Base-by-base conservation (phyloP, 2,329 filamentous ascomycete genomes). In the Nothophaeocryptopus gaeumannii region DNA sequence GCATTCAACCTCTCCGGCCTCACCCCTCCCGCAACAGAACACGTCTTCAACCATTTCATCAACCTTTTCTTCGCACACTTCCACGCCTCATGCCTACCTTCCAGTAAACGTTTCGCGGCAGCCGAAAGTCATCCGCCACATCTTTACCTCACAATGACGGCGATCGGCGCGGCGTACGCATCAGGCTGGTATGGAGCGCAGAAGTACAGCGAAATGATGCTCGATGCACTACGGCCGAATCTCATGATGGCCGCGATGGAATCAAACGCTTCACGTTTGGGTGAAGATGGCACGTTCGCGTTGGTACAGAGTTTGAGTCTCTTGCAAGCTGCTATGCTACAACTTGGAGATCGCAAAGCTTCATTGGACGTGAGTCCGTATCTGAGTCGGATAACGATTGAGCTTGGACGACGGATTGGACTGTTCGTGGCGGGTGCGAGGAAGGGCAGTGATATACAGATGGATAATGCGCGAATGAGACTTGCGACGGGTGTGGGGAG, bases 51-150 rank as follows among this genome's bases (percentile, higher is more conserved):
- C 20, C 20, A 26, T 7, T 26, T 26, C 20, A 26, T 26, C 79
- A 15, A 84, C 79, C 48, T 82, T 80, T 51, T 84, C 81, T 47
- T 92, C 85, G 47, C 76, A 75, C 1, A 79, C 66, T 48, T 79
- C 83, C 32, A 74, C 73, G 43, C 90, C 82, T 59, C 89, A 85
- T 2, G 50, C 50, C 20, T 84, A 71, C 55, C 39, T 8, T 33
- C 39, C 8, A 31, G 33, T 15, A 42, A 42, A 33, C 39, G 13
- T 11, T 34, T 42, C 30, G 13, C 39, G 3, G 36, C 36, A 13
- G 16, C 43, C 16, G 13, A 45, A 26, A 31, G 14, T 4, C 37
- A 32, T 14, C 35, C 36, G 13, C 36, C 44, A 30, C 29, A 46
- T n/a, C 35, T 46, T 10, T 33, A 39, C 44, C 44, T 47, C 20